These are phyloP conservation scores for Eustoma russellianum DNA, from an alignment of 257 asterid genomes.

Conservation along the genomic window DNA sequence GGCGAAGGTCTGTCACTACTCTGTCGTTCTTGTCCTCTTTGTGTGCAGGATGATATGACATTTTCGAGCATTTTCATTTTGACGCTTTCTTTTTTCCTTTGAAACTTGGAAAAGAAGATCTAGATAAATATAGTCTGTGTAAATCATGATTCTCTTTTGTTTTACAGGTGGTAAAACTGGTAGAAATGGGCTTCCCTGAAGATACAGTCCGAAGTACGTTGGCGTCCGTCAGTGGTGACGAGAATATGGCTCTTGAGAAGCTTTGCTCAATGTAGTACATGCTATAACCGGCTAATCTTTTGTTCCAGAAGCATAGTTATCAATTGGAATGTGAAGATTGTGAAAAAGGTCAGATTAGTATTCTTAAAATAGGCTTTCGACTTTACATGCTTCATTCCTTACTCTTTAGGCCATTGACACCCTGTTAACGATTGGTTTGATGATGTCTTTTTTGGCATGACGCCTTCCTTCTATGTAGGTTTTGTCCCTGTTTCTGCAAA, in stretches of 20 bases:
- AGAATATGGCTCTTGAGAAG: constrained; percentile 92
- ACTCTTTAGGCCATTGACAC: too few species aligned
- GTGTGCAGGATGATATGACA: not conserved
- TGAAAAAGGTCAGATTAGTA: constrained; percentile 1
- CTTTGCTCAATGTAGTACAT: constrained; percentile 57
- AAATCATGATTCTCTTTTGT: constrained; percentile 2
- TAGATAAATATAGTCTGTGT: too few species aligned
- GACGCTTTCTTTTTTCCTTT: not conserved
- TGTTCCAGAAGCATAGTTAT: not conserved
- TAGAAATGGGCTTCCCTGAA: constrained; percentile 97
- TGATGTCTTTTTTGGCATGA: too few species aligned
- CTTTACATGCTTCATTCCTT: not conserved
- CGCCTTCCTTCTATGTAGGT: too few species aligned
- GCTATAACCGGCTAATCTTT: not conserved
- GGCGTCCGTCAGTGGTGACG: constrained; percentile 79
- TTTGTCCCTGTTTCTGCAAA: too few species aligned
- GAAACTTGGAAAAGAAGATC: not conserved
- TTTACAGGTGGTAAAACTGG: constrained; percentile 74
- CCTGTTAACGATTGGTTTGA: not conserved
- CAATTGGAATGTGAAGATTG: constrained; percentile 3
- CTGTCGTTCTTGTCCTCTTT: not conserved
- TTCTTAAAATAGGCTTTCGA: not conserved
- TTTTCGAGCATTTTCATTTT: not conserved
- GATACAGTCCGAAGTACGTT: constrained; percentile 53
- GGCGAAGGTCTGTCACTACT: constrained; percentile 54